Conservation (phyloP, 495 filamentous ascomycete genomes). For the Parathielavia hyrcaniae region DNA sequence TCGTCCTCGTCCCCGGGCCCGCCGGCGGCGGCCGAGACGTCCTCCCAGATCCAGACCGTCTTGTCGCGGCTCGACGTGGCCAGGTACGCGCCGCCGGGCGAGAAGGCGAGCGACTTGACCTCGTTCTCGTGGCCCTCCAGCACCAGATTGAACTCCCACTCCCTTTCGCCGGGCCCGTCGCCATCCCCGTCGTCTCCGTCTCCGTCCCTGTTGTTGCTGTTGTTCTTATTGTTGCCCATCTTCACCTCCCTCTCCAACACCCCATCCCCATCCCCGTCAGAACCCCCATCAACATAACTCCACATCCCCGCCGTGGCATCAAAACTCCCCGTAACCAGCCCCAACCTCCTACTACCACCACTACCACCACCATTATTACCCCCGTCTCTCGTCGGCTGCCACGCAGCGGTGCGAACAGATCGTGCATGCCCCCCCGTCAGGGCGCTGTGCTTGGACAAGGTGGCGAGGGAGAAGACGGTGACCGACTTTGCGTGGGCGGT, state of each 20-base stretch:
- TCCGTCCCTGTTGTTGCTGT: conserved; percentile 3
- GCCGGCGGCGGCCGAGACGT: conserved; percentile 46
- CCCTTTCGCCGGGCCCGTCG: conserved; percentile 54
- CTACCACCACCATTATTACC: conserved; percentile 37
- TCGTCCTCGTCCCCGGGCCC: conserved; percentile 63
- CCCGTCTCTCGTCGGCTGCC: conserved; percentile 58
- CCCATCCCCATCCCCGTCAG: conserved; percentile 8
- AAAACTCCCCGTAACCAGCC: conserved; percentile 86
- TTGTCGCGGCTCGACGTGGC: conserved; percentile 91
- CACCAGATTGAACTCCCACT: conserved; percentile 81
- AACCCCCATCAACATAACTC: conserved; percentile 53
- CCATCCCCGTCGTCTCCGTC: conserved; percentile 24
- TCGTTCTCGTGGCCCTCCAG: conserved; percentile 93
- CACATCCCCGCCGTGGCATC: conserved; percentile 87
- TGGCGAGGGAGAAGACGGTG: conserved; percentile 77
- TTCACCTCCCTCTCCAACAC: conserved; percentile 19
- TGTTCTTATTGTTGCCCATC: conserved; percentile 10
- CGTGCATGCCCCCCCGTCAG: conserved; percentile 87
- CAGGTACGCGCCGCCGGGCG: conserved; percentile 68
- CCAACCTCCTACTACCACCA: conserved; percentile 35
- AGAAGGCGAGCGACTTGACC: conserved; percentile 81
- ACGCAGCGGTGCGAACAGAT: conserved; percentile 69
- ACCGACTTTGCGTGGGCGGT: conserved; percentile 81
- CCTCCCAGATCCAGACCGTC: conserved; percentile 98
- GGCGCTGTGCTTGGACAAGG: conserved; percentile 67